phyloP scores from a whole-genome alignment of 108 stramenopile genomes.

The Cyclotella distinguenda region DNA sequence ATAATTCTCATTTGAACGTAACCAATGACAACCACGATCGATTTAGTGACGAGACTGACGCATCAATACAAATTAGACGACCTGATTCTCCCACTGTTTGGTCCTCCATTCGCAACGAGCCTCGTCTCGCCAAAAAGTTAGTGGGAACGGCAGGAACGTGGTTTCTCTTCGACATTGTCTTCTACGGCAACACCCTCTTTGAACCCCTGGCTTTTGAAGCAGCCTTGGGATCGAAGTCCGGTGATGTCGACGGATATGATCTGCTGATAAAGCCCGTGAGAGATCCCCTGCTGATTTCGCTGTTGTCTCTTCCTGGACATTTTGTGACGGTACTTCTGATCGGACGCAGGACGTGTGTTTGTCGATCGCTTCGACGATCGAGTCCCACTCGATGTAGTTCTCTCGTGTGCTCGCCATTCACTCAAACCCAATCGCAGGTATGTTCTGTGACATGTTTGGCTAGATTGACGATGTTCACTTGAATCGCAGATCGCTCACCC shows the following conservation, averaged over 20 bases:
- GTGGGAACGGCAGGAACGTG: constrained; percentile 66
- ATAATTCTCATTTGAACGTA: constrained; percentile 28
- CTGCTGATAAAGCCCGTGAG: constrained; percentile 30
- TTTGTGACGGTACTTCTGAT: constrained; percentile 64
- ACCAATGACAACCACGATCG: constrained; percentile 8
- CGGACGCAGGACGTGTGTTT: constrained; percentile 48
- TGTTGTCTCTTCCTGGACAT: constrained; percentile 83
- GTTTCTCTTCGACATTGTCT: constrained; percentile 70
- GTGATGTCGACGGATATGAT: constrained; percentile 28
- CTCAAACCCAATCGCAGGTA: too few relatives aligned
- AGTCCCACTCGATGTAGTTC: constrained; percentile 17
- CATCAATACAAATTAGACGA: neutral
- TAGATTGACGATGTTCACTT: too few relatives aligned
- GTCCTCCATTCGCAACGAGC: constrained; percentile 52
- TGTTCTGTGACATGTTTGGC: too few relatives aligned
- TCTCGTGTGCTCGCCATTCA: constrained; percentile 21
- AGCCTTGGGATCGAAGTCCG: constrained; percentile 48
- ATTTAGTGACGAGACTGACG: constrained; percentile 11
- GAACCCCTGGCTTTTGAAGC: constrained; percentile 58
- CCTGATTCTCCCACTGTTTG: constrained; percentile 17
- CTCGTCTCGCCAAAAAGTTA: constrained; percentile 42
- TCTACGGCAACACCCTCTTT: constrained; percentile 67
- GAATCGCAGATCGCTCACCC: too few relatives aligned
- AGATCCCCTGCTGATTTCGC: constrained; percentile 41
- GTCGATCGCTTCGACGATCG: constrained; percentile 16